phyloP scores from a whole-genome alignment of 2,329 filamentous ascomycete species.

The Alternaria sp. region DNA sequence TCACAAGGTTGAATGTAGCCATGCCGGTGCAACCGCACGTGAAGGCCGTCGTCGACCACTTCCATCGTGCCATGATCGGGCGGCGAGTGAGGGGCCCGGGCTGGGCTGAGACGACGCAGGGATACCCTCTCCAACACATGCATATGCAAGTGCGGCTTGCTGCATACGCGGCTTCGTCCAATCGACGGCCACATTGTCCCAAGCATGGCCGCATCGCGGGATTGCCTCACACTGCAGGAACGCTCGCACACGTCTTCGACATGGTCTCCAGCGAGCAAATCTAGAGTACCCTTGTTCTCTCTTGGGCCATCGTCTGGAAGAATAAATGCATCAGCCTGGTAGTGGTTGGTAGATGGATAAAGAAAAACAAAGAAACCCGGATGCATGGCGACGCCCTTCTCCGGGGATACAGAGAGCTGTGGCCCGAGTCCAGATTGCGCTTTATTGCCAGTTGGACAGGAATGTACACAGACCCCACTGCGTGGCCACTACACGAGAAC shows the following conservation, averaged over 20 bases:
- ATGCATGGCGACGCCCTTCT: slow-evolving; percentile 12
- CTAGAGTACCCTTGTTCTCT: slow-evolving; percentile 3
- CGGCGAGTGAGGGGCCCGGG: slow-evolving; percentile 29
- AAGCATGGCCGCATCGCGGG: slow-evolving; percentile 44
- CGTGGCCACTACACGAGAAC: slow-evolving; percentile 37
- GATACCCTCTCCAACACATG: slow-evolving; percentile 47
- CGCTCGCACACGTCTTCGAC: slow-evolving; percentile 31
- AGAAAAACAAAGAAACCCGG: not conserved
- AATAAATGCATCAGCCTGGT: not conserved
- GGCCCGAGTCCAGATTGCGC: slow-evolving; percentile 45
- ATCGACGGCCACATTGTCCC: slow-evolving; percentile 27
- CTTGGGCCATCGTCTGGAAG: not conserved
- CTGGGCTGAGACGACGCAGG: slow-evolving; percentile 34
- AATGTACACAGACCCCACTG: slow-evolving; percentile 46
- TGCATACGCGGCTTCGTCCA: slow-evolving; percentile 45
- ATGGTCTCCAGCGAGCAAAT: slow-evolving; percentile 15
- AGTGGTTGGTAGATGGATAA: not conserved
- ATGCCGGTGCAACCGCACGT: slow-evolving; percentile 35
- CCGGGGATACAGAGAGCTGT: slow-evolving; percentile 28
- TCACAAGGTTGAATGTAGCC: slow-evolving; percentile 16
- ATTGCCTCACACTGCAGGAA: slow-evolving; percentile 52
- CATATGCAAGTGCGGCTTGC: slow-evolving; percentile 51
- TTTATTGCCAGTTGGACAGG: slow-evolving; percentile 42
- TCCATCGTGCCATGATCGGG: slow-evolving; percentile 35
- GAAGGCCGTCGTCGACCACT: slow-evolving; percentile 28